A percentile compares a stretch with the other conserved stretches of the same genome.
Evolutionary conservation across 2,329 filamentous ascomycete genomes (phyloP).

Genomic region (Pseudogymnoascus sp.): DNA sequence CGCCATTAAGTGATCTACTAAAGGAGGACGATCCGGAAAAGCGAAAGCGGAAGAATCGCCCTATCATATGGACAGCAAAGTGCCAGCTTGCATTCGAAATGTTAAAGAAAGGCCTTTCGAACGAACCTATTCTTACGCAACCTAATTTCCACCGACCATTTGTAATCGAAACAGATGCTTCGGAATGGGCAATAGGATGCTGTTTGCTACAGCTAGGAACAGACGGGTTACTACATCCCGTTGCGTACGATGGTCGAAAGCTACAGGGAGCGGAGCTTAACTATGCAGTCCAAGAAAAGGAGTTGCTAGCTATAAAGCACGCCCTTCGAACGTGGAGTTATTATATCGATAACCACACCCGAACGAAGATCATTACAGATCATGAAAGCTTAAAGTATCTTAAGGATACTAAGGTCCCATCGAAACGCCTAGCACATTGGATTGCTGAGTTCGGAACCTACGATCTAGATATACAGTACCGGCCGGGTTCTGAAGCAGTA

Average conservation of each 20-base stretch:
- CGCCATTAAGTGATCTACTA: not conserved
- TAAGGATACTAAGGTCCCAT: too few species aligned
- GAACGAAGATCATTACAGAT: too few species aligned
- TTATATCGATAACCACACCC: too few species aligned
- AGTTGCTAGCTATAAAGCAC: conserved; percentile 26
- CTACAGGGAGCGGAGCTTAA: conserved; percentile 16
- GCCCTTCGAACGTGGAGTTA: too few species aligned
- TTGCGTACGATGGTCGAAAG: not conserved
- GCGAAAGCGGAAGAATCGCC: not conserved
- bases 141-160: not conserved
- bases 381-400: too few species aligned
- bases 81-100: not conserved
- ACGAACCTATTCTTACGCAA: not conserved
- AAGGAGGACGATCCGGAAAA: not conserved
- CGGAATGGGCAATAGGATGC: not conserved
- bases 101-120: not conserved
- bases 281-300: conserved; percentile 31
- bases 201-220: not conserved
- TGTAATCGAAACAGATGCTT: not conserved
- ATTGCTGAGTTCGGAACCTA: too few species aligned
- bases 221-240: not conserved
- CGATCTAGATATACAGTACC: too few species aligned
- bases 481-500: too few species aligned
- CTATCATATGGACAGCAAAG: not conserved
- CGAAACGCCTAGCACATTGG: too few species aligned